phyloP scores from a whole-genome alignment of 1,284 basidiomycete species.

The Cryptococcus sp. region DNA sequence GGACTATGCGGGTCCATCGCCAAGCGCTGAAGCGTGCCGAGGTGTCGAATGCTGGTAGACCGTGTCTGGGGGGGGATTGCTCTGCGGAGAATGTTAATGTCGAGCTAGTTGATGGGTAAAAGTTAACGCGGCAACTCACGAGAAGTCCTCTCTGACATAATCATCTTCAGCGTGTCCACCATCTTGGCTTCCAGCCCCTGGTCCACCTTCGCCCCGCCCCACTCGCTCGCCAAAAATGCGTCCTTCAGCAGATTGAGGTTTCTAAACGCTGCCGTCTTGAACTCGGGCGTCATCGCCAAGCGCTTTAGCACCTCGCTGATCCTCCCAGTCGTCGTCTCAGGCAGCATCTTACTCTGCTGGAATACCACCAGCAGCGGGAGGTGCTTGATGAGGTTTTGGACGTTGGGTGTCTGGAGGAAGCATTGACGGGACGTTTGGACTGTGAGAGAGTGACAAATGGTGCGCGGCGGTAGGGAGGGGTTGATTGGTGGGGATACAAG shows the following conservation, averaged over 20 bases:
- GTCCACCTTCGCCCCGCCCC: constrained; percentile 36
- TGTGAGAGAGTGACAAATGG: constrained; percentile 35
- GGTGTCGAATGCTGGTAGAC: constrained; percentile 26
- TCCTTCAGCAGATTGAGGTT: constrained; percentile 46
- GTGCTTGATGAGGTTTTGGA: constrained; percentile 37
- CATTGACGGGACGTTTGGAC: constrained; percentile 35
- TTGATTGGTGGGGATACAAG: constrained; percentile 32
- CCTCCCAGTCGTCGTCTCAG: constrained; percentile 22
- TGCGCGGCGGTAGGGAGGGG: constrained; percentile 31
- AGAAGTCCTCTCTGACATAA: constrained; percentile 44
- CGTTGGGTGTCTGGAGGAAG: constrained; percentile 29
- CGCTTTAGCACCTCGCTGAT: constrained; percentile 28
- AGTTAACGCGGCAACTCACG: constrained; percentile 13
- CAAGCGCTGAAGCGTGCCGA: constrained; percentile 40
- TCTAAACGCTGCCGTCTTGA: constrained; percentile 48
- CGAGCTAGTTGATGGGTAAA: background rate
- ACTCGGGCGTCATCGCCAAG: constrained; percentile 39
- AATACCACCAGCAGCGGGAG: constrained; percentile 42
- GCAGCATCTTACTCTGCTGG: constrained; percentile 18
- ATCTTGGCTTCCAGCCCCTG: constrained; percentile 40
- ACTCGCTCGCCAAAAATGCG: constrained; percentile 44
- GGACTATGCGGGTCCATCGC: constrained; percentile 45
- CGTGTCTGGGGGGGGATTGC: constrained; percentile 10
- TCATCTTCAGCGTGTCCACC: constrained; percentile 45
- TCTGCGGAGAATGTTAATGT: background rate